Base-by-base conservation (phyloP, 306 rosid genomes). In the Macrotyloma uniflorum region DNA sequence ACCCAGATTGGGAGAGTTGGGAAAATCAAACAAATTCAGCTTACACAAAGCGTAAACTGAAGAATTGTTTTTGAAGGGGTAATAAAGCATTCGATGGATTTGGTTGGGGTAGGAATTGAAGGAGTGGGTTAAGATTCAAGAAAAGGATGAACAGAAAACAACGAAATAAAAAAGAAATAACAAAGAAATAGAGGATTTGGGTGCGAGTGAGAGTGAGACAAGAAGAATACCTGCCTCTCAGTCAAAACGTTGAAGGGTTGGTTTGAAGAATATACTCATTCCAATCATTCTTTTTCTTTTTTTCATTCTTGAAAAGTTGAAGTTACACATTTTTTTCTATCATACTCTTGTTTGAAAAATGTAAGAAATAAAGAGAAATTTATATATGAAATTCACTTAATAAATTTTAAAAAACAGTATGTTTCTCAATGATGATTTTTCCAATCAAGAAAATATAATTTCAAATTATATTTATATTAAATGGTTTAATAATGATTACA, bases 1-100 rank as follows among this genome's bases (percentile, higher is more conserved):
- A 57, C 84, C 84, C 84, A 83, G 12, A 66, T 80, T 14, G 79
- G 53, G 58, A 77, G 54, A 72, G 58, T 40, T n/a, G 46, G 42
- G 16, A 84, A 68, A 77, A 64, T 43, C 59, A 49, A 47, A 67
- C n/a, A 49, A 35, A 70, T 22, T 22, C 46, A 72, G 23, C 57
- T 46, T 47, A 50, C 76, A 54, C 5, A 69, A 80, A 71, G 18
- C 32, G 26, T 18, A 47, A 68, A 67, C 26, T 70, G 53, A 32
- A 68, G 43, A 15, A 47, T 64, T 38, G 45, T 11, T 58, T 53
- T 8, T 11, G 2, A 16, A 4, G 36, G 66, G 9, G 7, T 35
- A 55, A 45, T 5, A 30, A 47, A 50, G 72, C 23, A 62, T 59
- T 54, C 23, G 67, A 36, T 36, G 64, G 70, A 26, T 45, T 8